Conservation (phyloP, 179 eudicot species). For the Corrigiola litoralis region DNA sequence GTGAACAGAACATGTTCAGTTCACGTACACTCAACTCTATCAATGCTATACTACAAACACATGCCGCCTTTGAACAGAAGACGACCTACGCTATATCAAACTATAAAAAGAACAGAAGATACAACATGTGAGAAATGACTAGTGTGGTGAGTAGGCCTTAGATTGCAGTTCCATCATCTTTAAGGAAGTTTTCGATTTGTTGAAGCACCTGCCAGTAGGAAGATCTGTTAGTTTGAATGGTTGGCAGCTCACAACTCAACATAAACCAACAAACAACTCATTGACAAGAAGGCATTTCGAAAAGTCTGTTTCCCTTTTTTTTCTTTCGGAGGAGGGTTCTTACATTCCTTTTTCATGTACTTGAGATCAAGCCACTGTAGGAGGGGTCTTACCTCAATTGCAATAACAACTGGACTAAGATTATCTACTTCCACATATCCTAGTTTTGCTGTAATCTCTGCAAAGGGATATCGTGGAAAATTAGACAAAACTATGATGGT, state of each 20-base stretch:
- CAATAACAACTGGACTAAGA: conserved; percentile 58
- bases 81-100: no score
- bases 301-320: not conserved
- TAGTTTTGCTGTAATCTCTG: conserved; percentile 70
- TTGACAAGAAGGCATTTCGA: not conserved
- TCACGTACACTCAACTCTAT: no score
- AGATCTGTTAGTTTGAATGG: not conserved
- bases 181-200: conserved; percentile 54
- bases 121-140: not conserved
- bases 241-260: not conserved
- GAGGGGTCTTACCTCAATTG: conserved; percentile 50
- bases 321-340: no score
- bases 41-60: no score
- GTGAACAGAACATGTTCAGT: no score
- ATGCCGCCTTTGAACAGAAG: no score
- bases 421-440: conserved; percentile 56
- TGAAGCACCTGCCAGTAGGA: conserved; percentile 44
- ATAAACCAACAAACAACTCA: not conserved
- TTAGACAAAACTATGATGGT: not conserved
- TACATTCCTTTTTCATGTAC: not conserved
- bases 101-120: not conserved
- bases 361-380: not conserved
- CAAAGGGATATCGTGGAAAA: not conserved
- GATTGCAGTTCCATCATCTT: conserved; percentile 16
- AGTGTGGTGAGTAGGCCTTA: not conserved